phyloP scores from a whole-genome alignment of 2,329 filamentous ascomycete genomes.

The Fusarium nisikadoi region DNA sequence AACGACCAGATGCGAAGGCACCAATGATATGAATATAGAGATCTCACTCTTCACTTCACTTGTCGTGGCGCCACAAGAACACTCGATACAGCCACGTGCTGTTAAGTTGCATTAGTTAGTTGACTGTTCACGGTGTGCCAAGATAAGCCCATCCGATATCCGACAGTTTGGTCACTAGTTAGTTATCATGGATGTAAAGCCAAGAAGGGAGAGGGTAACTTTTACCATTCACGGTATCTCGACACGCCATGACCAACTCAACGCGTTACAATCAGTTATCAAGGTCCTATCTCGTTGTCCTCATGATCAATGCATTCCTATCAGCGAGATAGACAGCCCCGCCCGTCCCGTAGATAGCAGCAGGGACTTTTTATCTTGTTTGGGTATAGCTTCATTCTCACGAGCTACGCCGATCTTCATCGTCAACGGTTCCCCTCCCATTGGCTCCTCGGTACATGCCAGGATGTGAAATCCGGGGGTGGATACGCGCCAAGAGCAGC shows the following conservation, averaged over 20 bases:
- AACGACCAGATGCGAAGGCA: neutral
- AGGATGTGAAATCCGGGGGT: slow-evolving; percentile 20
- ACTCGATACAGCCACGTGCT: neutral
- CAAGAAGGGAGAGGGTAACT: neutral
- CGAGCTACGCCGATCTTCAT: slow-evolving; percentile 1
- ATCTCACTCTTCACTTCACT: neutral
- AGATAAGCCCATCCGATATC: neutral
- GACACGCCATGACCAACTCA: neutral
- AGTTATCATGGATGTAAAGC: neutral
- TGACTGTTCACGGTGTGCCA: neutral
- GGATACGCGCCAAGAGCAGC: neutral
- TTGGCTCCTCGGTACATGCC: slow-evolving; percentile 13
- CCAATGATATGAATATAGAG: neutral
- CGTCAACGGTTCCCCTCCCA: neutral
- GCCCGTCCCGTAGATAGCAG: slow-evolving; percentile 8
- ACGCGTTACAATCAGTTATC: slow-evolving; percentile 1
- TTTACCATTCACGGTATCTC: slow-evolving; percentile 10
- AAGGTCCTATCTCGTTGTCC: neutral
- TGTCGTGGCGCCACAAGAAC: neutral
- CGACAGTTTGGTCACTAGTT: neutral
- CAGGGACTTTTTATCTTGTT: slow-evolving; percentile 31
- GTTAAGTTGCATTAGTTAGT: neutral
- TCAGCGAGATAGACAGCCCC: slow-evolving; percentile 10
- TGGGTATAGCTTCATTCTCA: slow-evolving; percentile 19
- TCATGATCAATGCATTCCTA: slow-evolving; percentile 6